A percentile compares a stretch with the other conserved stretches of the same genome.
Conservation (phyloP, 257 asterid genomes). For the Solanum medicagineum region DNA sequence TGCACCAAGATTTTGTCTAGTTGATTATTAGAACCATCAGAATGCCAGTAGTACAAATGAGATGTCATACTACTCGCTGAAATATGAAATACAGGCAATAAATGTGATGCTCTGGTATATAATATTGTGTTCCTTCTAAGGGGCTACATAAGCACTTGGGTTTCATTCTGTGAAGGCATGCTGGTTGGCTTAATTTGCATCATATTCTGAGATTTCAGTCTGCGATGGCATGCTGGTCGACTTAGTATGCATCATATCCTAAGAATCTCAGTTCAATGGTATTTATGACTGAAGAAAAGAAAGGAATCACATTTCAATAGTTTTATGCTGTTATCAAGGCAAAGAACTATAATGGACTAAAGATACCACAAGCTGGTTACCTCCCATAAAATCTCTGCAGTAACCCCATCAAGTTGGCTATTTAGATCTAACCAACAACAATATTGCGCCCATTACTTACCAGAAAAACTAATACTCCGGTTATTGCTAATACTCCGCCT, state of each 20-base stretch:
- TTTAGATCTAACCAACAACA: neutral
- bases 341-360: neutral
- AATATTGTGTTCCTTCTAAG: neutral
- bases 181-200: neutral
- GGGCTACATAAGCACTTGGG: neutral
- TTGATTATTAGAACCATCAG: neutral
- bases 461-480: neutral
- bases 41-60: neutral
- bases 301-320: neutral
- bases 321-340: neutral
- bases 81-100: neutral
- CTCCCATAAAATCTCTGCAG: neutral
- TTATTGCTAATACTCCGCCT: neutral
- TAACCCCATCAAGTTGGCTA: neutral
- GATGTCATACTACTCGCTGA: neutral
- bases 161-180: neutral
- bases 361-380: neutral
- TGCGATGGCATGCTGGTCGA: neutral
- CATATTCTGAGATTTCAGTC: neutral
- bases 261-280: neutral
- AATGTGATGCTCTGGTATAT: neutral
- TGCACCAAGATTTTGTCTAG: neutral
- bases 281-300: neutral
- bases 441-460: neutral
- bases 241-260: neutral